These are phyloP conservation scores for Auricularia sp. DNA, from an alignment of 768 basidiomycete species.

Conservation along the genomic window DNA sequence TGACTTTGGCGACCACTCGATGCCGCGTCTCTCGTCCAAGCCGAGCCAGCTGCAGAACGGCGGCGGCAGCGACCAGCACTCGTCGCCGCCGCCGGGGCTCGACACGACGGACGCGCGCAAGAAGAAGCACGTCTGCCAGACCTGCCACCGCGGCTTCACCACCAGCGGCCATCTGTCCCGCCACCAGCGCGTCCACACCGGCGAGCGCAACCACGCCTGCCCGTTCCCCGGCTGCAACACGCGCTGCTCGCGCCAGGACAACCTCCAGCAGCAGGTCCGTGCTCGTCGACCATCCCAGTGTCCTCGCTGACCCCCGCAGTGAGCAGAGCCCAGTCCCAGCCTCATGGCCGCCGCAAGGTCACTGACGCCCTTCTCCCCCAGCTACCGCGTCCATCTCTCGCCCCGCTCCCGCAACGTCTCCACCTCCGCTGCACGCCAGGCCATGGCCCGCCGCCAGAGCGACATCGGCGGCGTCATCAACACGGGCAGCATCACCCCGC, in stretches of 20 bases:
- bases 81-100: neutral
- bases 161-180: conserved; percentile 84
- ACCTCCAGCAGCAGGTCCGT: conserved; percentile 49
- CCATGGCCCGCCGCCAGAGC: neutral
- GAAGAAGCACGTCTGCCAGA: conserved; percentile 1
- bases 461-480: neutral
- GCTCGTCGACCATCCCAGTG: too few species aligned
- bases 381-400: neutral
- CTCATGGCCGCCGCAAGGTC: neutral
- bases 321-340: neutral
- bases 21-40: neutral
- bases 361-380: neutral
- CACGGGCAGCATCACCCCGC: neutral
- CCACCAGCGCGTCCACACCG: conserved; percentile 84
- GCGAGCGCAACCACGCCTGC: conserved; percentile 85
- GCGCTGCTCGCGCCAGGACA: conserved; percentile 82
- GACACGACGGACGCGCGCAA: neutral
- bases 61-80: neutral
- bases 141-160: conserved; percentile 42
- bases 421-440: neutral
- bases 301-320: neutral
- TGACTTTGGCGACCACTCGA: neutral
- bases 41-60: neutral
- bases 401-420: neutral
- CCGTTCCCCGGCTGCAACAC: conserved; percentile 95